Evolutionary conservation across 192 early-diverging fungal species (phyloP), one percentile per base, ranked within the genome.

Genomic region (Backusella mclennaniae): DNA sequence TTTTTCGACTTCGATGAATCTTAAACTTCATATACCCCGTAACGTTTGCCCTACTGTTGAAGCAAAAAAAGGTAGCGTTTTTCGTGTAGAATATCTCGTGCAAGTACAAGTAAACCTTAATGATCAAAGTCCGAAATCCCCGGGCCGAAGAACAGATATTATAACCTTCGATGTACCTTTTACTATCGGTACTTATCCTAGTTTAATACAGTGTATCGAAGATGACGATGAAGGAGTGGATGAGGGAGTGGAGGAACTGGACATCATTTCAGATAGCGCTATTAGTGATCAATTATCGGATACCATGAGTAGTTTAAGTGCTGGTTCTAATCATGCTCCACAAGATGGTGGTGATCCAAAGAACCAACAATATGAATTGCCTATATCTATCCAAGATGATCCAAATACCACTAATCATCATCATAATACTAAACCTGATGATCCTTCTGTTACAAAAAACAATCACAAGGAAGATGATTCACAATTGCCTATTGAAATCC

Each of bases 51-150:
- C 70, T 17, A 71, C 70, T 49, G 70, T 71, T 29, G 39, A 71
- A 31, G 56, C 26, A 63, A 33, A 44, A 71, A 29, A 26, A 71
- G 29, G 70, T 12, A 26, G 42, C 1, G 4, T 17, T 8, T 71
- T 71, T 19, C 26, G 39, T 14, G 17, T 71, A 19, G 70, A 71
- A 71, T 71, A 71, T 49, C 41, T 41, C 4, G 42, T 71, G 5
- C 41, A 49, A 41, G 42, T 71, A 17, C 15, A 29, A 31, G 70
- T 71, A 7, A 71, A 71, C 42, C 39, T 71, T 19, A 71, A 71
- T 71, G 70, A 71, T 23, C 39, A 71, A 49, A 71, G 29, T 44
- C 70, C 70, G 8, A 31, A 71, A 23, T 29, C 39, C 17, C 39
- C 39, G 31, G 70, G 42, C 26, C 12, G 23, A 8, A 21, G 39